Evolutionary conservation across 345 rosid species (phyloP), one percentile per base, ranked within the genome.

Genomic region (Pistacia vera): DNA sequence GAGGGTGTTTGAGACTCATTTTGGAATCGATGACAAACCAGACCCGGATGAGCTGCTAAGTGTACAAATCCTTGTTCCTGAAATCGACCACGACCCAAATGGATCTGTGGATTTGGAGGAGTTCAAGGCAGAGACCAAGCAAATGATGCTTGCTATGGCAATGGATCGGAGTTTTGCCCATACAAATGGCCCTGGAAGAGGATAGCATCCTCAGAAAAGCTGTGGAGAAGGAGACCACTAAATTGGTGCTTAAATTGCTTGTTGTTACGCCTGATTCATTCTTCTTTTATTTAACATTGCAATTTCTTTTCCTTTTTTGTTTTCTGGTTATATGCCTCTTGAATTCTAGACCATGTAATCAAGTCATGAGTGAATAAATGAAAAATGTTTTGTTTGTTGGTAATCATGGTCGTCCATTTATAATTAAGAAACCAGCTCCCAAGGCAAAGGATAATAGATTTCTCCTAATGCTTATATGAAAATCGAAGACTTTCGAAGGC

Each of bases 131-230:
- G 88, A 87, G 85, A 87, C 81, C 4, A 81, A 79, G 80, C 62
- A 68, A 35, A 86, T 86, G 82, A 74, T 83, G 90, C 75, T 85
- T 14, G 88, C 88, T 17, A 82, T 87, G 85, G 88, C 89, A 77
- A 56, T 18, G 92, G 86, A 51, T 88, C 57, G 87, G 90, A 11
- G 85, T 85, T 81, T 73, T 84, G 82, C 85, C 93, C 2, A 71
- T 83, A 41, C 86, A 83, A 60, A 88, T 86, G 90, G 82, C 76
- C 48, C 80, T 84, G 11, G 90, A 89, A 78, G 81, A 85, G 65
- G 89, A 84, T 33, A 78, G 88, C 68, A 64, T 86, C 60, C 41
- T 89, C 81, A 83, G 59, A 79, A 84, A 82, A 28, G 92, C 92
- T 4, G 88, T 85, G 14, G 87, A 86, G 44, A 63, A 75, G 22